Conservation (phyloP, 2,329 filamentous ascomycete genomes). For the Magnaporthales sp. region DNA sequence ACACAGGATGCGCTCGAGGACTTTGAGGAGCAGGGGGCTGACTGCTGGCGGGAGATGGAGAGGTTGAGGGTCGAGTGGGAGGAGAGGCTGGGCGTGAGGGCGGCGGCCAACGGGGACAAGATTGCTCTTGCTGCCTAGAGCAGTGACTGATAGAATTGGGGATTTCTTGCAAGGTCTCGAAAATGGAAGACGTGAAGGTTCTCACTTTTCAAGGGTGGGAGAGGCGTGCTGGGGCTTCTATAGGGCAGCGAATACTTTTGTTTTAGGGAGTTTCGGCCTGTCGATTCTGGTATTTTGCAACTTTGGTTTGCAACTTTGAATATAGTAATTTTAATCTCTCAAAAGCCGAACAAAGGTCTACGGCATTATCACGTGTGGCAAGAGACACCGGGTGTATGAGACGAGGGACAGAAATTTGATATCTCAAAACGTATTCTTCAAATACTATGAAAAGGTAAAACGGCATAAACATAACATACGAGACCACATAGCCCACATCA, state of each 20-base stretch:
- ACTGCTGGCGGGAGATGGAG: slow-evolving; percentile 66
- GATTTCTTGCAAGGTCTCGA: not conserved
- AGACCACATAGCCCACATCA: not conserved
- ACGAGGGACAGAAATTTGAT: not conserved
- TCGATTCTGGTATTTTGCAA: not conserved
- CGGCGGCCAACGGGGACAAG: not conserved
- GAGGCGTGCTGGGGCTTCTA: not conserved
- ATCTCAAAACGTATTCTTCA: not conserved
- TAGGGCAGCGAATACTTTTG: too few relatives aligned
- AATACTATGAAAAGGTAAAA: not conserved
- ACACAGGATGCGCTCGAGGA: slow-evolving; percentile 50
- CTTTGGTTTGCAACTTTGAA: too few relatives aligned
- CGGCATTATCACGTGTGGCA: not conserved
- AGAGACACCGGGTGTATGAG: not conserved
- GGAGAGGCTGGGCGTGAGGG: slow-evolving; percentile 21
- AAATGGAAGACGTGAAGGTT: not conserved
- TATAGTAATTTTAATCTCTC: not conserved
- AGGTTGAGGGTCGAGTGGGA: slow-evolving; percentile 60
- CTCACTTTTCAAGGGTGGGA: not conserved
- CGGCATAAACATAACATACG: not conserved
- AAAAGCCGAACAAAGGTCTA: not conserved
- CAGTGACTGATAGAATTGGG: not conserved
- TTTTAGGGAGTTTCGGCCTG: not conserved
- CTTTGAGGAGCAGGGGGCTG: slow-evolving; percentile 53
- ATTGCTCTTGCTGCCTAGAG: not conserved